Base-by-base conservation (phyloP, 495 filamentous ascomycete genomes). In the Aspergillus taichungensis region DNA sequence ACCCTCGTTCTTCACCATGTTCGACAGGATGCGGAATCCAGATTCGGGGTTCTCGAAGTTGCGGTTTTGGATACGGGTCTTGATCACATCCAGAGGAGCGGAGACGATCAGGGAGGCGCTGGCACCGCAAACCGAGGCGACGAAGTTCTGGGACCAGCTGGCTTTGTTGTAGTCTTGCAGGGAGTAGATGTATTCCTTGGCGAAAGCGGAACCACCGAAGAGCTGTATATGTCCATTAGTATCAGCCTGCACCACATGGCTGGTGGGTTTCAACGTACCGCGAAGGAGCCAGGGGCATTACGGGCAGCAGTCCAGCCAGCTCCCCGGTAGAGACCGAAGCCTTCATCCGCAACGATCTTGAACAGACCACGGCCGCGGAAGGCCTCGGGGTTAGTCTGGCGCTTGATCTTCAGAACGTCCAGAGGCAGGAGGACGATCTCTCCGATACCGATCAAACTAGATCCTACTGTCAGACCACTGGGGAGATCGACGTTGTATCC, bases 381-480 rank as follows among this genome's bases (percentile, higher is more conserved):
- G 35, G 92, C 89, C 57, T 96, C 92, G 30, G 92, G 92, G 76
- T 99, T 99, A 32, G 92, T 99, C 71, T 99, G 92, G 53, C 92
- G 84, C 76, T 97, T 97, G 74, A 99, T 99, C 77, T 99, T 99
- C 18, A 99, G 75, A 9, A 99, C 92, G 55, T 99, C 92, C 30
- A 99, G 78, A 34, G 92, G 92, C 14, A 99, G 77, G 3, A 99
- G 75, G 48, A 99, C 75, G 52, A 99, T 92, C 73, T 99, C 92
- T 54, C 92, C 94, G 53, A 97, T 91, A 59, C 92, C 92, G 57
- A 97, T 94, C 50, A 99, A 53, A 72, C 85, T 91, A 49, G 13
- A 37, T 30, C 7, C 41, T n/a, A n/a, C 27, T 10, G 18, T 35
- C 13, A 6, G 11, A 14, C 12, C 3, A 3, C 8, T 13, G 4